Percentiles rank a stretch among this genome's conserved stretches.
These are phyloP conservation scores for Ajuga reptans DNA, from an alignment of 305 asterid genomes.

Conservation along the genomic window DNA sequence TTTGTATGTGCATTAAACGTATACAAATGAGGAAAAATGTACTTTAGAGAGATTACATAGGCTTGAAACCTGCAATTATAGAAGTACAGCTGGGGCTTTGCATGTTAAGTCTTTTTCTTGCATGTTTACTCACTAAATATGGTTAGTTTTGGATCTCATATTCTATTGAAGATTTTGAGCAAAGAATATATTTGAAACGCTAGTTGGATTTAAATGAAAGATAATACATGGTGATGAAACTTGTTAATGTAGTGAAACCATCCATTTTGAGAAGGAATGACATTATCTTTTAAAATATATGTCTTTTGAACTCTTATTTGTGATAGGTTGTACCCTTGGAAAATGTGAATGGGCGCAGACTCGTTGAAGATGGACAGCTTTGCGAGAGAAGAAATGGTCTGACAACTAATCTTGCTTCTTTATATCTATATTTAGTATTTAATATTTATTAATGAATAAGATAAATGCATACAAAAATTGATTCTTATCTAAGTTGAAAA, in stretches of 20 bases:
- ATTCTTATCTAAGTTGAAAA: slow-evolving; percentile 8
- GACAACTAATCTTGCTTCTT: slow-evolving; percentile 8
- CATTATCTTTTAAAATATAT: slow-evolving; percentile 7
- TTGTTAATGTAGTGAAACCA: not conserved
- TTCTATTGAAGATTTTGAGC: not conserved
- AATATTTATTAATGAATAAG: not conserved
- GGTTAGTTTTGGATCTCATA: not conserved
- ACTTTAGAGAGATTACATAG: not conserved
- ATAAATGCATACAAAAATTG: not conserved
- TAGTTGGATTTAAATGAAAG: not conserved
- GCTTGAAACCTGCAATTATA: not conserved
- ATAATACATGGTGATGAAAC: not conserved
- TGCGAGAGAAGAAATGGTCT: slow-evolving; percentile 96
- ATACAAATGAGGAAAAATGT: slow-evolving; percentile 5
- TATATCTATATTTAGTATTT: not conserved
- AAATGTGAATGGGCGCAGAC: slow-evolving; percentile 84
- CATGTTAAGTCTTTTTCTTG: not conserved
- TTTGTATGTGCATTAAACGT: slow-evolving; percentile 1
- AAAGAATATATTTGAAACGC: not conserved
- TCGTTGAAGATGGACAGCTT: slow-evolving; percentile 86
- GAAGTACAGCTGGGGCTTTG: not conserved
- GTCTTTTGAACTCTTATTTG: slow-evolving; percentile 17
- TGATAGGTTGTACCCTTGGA: slow-evolving; percentile 81
- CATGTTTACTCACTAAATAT: not conserved
- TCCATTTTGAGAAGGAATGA: not conserved